Evolutionary conservation across 108 stramenopile genomes (phyloP), one percentile per base, ranked within the genome.

Genomic region (Cyclotella kingstonii): DNA sequence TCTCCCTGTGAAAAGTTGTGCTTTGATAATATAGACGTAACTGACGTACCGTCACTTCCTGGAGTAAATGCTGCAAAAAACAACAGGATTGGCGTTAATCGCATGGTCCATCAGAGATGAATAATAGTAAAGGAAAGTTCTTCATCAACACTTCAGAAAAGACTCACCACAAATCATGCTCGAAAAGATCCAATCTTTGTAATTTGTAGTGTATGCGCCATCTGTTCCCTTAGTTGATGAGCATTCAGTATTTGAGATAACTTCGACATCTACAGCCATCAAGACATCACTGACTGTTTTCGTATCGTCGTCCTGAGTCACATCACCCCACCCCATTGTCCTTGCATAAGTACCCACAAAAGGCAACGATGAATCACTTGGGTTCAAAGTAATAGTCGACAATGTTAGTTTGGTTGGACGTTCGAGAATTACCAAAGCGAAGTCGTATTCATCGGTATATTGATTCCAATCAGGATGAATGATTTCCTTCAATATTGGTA

Each of bases 41-140:
- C n/a, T n/a, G n/a, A n/a, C 21, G 57, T 48, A 27, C 71, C 73
- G 15, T 59, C 56, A 22, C 76, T 72, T 17, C 50, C 31, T 26
- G 52, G 49, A 26, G 57, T 62, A 10, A 72, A 76, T n/a, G 15
- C 75, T 39, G 51, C 44, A n/a, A 43, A 52, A 39, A 23, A 35
- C 3, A 21, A 12, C n/a, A 5, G 12, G 31, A 19, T 2, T 15
- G 28, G 14, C 45, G 26, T 17, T n/a, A n/a, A n/a, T n/a, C n/a
- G n/a, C n/a, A n/a, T n/a, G n/a, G n/a, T n/a, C n/a, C n/a, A n/a
- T n/a, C n/a, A n/a, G n/a, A n/a, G n/a, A n/a, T n/a, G n/a, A n/a
- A n/a, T n/a, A n/a, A n/a, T n/a, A n/a, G n/a, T 26, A 1, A 48
- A 18, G 5, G 12, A 39, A 57, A 36, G 7, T 49, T 26, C 3